Evolutionary conservation across 129 eudicot species (phyloP).

Genomic region (Artemisia annua): DNA sequence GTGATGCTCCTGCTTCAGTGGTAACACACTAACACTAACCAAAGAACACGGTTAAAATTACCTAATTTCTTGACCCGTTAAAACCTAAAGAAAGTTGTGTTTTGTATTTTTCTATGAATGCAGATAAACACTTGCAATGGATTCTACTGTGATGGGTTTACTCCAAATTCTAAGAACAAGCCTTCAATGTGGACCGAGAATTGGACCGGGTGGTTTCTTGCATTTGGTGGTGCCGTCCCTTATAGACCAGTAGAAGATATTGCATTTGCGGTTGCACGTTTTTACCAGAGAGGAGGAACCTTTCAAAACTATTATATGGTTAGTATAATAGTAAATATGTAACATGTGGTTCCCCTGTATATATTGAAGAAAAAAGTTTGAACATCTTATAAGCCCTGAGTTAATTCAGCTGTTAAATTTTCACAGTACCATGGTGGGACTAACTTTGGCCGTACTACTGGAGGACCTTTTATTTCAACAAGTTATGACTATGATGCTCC

Average conservation of each 20-base stretch:
- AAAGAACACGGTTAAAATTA: background rate
- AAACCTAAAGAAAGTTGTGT: background rate
- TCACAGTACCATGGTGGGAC: slow-evolving; percentile 97
- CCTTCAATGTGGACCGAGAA: slow-evolving; percentile 99
- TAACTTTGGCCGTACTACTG: slow-evolving; percentile 79
- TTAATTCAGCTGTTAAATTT: no score
- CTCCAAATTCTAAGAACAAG: slow-evolving; percentile 71
- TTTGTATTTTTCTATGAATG: slow-evolving; percentile 1
- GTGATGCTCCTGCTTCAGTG: slow-evolving; percentile 83
- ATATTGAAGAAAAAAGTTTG: background rate
- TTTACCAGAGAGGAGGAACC: slow-evolving; percentile 92
- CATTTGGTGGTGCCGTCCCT: slow-evolving; percentile 74
- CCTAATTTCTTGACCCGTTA: background rate
- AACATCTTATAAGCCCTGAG: no score
- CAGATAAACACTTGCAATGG: slow-evolving; percentile 98
- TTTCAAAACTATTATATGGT: slow-evolving; percentile 96
- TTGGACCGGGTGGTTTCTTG: slow-evolving; percentile 96
- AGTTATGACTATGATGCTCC: slow-evolving; percentile 99
- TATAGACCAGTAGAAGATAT: slow-evolving; percentile 83
- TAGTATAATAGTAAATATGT: slow-evolving; percentile 18
- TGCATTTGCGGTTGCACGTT: slow-evolving; percentile 85
- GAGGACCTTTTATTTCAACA: slow-evolving; percentile 90
- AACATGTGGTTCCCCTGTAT: background rate
- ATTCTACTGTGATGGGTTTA: slow-evolving; percentile 89
- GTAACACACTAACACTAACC: slow-evolving; percentile 33